Base-by-base conservation (phyloP, 75 land plant species). In the Picea sitchensis region DNA sequence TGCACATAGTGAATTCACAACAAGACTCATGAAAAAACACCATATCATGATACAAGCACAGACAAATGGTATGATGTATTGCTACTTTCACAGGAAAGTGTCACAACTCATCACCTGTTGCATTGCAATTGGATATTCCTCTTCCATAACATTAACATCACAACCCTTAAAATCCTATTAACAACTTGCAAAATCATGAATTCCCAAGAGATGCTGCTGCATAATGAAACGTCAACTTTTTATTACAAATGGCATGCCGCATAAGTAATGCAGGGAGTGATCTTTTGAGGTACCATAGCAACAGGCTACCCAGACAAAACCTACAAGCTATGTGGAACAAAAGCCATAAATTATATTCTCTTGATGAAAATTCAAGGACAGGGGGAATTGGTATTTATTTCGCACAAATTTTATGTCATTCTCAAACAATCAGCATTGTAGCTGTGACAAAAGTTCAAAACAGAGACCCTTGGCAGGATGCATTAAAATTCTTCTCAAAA, bases 1-100 rank as follows among this genome's bases (percentile, higher is more conserved):
- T 71, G 51, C 73, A 47, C 51, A 71, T 71, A 71, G n/a, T 71
- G 26, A 71, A 41, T 71, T 44, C 20, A 71, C 21, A 71, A 71
- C 51, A 71, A 71, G 47, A 21, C 32, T 65, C 13, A 2, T 13
- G 38, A 65, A 11, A 47, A 65, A 44, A 71, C 65, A 71, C 14
- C 47, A 44, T 44, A 44, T 44, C 5, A 44, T 44, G 3, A 44
- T 44, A 44, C 47, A 44, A 44, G 2, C 47, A 44, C 47, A 44
- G 47, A 44, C 4, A 44, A 44, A 44, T 4, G 0, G 47, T 44
- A 4, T 44, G 47, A 44, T 44, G 47, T 44, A 44, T 44, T 44
- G 47, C 47, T 44, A 44, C 47, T 44, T 4, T 44, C 5, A 44
- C 5, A 44, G 47, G 5, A 44, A 4, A 44, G 0, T 4, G 47